Conservation (phyloP, 371 early-diverging fungal genomes). For the Astathelohania contejeani region DNA sequence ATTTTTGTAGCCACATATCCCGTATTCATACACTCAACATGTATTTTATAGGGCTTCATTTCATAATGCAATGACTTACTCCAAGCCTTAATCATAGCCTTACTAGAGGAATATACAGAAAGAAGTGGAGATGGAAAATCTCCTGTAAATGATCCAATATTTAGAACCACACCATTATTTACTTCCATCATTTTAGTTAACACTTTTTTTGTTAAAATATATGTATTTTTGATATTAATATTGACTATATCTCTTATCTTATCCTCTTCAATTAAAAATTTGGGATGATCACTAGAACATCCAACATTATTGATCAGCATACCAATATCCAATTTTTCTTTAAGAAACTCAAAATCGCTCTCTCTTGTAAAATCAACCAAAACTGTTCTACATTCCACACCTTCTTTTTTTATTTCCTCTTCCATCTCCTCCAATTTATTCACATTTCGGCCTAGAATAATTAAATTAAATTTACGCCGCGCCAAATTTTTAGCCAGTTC, state of each 20-base stretch:
- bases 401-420: constrained; percentile 55
- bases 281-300: constrained; percentile 54
- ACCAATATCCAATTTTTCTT: constrained; percentile 16
- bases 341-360: constrained; percentile 13
- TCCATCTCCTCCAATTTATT: constrained; percentile 65
- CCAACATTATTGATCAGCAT: constrained; percentile 45
- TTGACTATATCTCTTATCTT: constrained; percentile 53
- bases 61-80: constrained; percentile 72
- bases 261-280: constrained; percentile 53
- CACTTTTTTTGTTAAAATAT: constrained; percentile 10
- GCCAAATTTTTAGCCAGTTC: constrained; percentile 77
- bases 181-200: constrained; percentile 45
- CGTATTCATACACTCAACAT: constrained; percentile 71
- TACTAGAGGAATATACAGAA: constrained; percentile 74
- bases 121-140: constrained; percentile 67
- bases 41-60: constrained; percentile 57
- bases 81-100: constrained; percentile 73
- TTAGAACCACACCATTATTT: constrained; percentile 67
- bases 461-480: constrained; percentile 62
- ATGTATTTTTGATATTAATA: constrained; percentile 6
- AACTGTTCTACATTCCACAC: constrained; percentile 58
- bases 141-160: constrained; percentile 76
- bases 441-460: constrained; percentile 67
- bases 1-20: constrained; percentile 73
- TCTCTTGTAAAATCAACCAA: constrained; percentile 63